Conservation (phyloP, 192 early-diverging fungal species). For the Linnemannia exigua region DNA sequence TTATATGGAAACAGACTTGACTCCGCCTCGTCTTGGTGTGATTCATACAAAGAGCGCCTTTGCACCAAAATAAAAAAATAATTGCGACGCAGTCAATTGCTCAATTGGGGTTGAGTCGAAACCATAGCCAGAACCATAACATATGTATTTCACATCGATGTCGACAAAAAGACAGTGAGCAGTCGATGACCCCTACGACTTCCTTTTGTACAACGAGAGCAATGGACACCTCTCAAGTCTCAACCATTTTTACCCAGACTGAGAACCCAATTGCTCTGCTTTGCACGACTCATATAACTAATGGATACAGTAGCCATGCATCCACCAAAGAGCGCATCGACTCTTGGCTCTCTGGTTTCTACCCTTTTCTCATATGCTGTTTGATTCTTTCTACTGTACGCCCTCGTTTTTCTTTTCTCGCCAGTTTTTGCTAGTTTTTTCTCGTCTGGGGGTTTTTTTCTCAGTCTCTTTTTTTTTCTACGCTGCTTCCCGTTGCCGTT, state of each 20-base stretch:
- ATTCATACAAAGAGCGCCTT: not conserved
- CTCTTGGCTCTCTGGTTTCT: not conserved
- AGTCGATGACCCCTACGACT: not conserved
- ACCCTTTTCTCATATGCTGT: not conserved
- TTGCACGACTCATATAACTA: too few species aligned
- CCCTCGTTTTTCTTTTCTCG: slow-evolving; percentile 1
- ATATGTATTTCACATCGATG: not conserved
- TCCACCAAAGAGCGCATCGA: not conserved
- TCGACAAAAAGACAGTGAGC: not conserved
- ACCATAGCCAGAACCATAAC: not conserved
- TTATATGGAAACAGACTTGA: not conserved
- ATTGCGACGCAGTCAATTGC: slow-evolving; percentile 28
- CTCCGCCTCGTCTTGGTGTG: slow-evolving; percentile 6
- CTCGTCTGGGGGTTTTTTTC: not conserved
- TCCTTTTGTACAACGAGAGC: not conserved
- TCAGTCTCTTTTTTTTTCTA: too few species aligned
- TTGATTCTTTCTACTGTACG: not conserved
- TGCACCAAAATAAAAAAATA: slow-evolving; percentile 5
- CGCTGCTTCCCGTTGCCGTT: not conserved
- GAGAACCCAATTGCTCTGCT: not conserved
- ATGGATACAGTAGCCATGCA: not conserved
- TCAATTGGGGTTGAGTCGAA: not conserved
- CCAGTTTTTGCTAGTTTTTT: not conserved
- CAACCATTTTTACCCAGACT: not conserved
- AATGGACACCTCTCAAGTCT: not conserved